Evolutionary conservation across 305 asterid genomes (phyloP).

Genomic region (Fraxinus velutina): DNA sequence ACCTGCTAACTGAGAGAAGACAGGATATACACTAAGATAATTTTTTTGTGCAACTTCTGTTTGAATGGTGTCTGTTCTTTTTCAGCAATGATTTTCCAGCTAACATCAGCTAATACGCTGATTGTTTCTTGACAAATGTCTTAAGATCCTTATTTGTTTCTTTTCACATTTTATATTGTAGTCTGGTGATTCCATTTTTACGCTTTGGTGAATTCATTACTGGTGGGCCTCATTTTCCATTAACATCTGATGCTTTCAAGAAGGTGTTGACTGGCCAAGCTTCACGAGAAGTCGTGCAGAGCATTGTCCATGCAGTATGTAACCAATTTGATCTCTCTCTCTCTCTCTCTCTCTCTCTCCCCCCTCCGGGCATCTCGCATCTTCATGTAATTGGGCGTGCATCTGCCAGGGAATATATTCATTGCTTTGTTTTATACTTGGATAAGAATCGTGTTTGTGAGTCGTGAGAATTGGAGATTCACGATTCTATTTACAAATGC

Average conservation of each 20-base stretch:
- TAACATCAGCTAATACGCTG: neutral
- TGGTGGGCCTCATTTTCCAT: conserved; percentile 85
- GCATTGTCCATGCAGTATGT: conserved; percentile 80
- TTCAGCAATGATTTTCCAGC: conserved; percentile 1
- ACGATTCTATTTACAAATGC: neutral
- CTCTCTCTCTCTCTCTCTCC: neutral
- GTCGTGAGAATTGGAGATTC: neutral
- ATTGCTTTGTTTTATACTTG: neutral
- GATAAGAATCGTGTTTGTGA: neutral
- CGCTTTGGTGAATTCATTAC: conserved; percentile 78
- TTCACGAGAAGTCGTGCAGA: conserved; percentile 66
- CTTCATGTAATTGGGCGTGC: neutral
- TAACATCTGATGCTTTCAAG: conserved; percentile 85
- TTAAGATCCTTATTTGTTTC: conserved; percentile 8
- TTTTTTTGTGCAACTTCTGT: neutral
- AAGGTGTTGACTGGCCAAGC: conserved; percentile 88
- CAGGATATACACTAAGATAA: neutral
- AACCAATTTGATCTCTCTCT: conserved; percentile 21
- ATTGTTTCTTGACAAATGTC: conserved; percentile 3
- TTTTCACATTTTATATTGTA: conserved; percentile 28
- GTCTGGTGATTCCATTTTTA: conserved; percentile 79
- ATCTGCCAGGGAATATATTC: neutral
- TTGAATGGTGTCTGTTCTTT: neutral
- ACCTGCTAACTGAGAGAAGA: neutral
- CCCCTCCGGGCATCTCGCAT: neutral